A percentile compares a stretch with the other conserved stretches of the same genome.
These are phyloP conservation scores for Dendryphion nanum DNA, from an alignment of 2,329 filamentous ascomycete genomes.

Conservation along the genomic window DNA sequence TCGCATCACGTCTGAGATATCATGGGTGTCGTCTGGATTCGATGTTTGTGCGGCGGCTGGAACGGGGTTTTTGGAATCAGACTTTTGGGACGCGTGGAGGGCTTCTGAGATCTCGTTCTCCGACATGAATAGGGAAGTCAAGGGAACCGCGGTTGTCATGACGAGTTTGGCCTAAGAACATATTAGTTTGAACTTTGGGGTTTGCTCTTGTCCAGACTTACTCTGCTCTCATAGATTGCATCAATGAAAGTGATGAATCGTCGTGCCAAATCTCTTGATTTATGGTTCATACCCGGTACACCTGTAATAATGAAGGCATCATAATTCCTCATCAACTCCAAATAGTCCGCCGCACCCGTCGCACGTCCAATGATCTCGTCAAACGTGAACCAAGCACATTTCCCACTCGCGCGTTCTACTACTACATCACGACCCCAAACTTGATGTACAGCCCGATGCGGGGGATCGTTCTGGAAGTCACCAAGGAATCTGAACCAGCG, in stretches of 20 bases:
- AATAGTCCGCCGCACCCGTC: conserved; percentile 90
- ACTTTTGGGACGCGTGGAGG: conserved; percentile 39
- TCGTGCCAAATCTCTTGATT: conserved; percentile 80
- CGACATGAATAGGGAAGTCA: conserved; percentile 83
- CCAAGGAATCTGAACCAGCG: conserved; percentile 97
- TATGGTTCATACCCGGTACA: conserved; percentile 86
- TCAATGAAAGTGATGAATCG: conserved; percentile 98
- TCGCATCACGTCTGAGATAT: conserved; percentile 69
- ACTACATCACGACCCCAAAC: conserved; percentile 92
- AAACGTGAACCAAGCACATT: conserved; percentile 88
- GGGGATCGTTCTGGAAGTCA: conserved; percentile 71
- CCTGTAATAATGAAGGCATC: conserved; percentile 90
- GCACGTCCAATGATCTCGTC: conserved; percentile 85
- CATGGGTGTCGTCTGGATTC: conserved; percentile 45
- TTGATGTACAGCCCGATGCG: conserved; percentile 73
- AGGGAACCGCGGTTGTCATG: conserved; percentile 81
- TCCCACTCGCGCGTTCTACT: conserved; percentile 84
- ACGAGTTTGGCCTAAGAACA: conserved; percentile 79
- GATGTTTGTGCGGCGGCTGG: conserved; percentile 35
- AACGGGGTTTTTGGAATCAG: conserved; percentile 36
- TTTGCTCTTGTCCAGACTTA: conserved; percentile 29
- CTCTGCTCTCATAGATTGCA: conserved; percentile 79
- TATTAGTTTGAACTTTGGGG: conserved; percentile 1
- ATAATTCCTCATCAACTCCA: conserved; percentile 87
- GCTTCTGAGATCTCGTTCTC: conserved; percentile 49